These are phyloP conservation scores for Penicillium coffeae DNA, from an alignment of 495 filamentous ascomycete species.

Conservation along the genomic window DNA sequence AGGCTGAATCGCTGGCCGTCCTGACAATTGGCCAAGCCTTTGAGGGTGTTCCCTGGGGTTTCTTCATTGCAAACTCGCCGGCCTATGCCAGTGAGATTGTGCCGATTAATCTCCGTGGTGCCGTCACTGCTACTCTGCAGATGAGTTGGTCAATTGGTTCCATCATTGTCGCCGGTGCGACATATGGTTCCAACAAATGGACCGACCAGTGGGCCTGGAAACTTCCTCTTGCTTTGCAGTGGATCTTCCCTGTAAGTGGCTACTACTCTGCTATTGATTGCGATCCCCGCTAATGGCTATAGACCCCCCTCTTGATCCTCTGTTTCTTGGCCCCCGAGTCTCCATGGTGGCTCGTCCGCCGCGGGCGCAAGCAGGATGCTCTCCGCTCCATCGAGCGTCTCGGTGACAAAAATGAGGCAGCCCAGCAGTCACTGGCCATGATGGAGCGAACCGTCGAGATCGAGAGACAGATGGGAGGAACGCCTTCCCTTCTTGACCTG, in stretches of 20 bases:
- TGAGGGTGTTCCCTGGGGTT: constrained; percentile 73
- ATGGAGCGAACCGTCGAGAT: constrained; percentile 76
- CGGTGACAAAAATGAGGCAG: constrained; percentile 52
- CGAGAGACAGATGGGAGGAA: constrained; percentile 59
- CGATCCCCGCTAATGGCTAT: constrained; percentile 46
- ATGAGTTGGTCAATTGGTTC: constrained; percentile 75
- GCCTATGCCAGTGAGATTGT: constrained; percentile 81
- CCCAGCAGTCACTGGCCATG: constrained; percentile 72
- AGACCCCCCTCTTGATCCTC: constrained; percentile 61
- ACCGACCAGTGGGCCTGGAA: constrained; percentile 60
- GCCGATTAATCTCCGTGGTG: constrained; percentile 64
- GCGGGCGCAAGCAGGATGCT: constrained; percentile 61
- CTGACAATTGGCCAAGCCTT: constrained; percentile 64
- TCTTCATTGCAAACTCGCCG: constrained; percentile 72
- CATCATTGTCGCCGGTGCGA: constrained; percentile 63
- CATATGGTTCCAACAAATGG: constrained; percentile 52
- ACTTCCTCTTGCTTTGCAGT: constrained; percentile 68
- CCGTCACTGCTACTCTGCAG: constrained; percentile 74
- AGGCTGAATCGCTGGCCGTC: constrained; percentile 54
- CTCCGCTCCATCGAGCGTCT: constrained; percentile 62
- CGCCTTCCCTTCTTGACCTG: constrained; percentile 65
- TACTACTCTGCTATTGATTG: background rate
- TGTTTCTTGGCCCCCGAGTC: constrained; percentile 69
- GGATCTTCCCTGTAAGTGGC: constrained; percentile 63
- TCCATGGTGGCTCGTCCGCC: constrained; percentile 78